A percentile compares a stretch with the other conserved stretches of the same genome.
phyloP scores from a whole-genome alignment of 495 filamentous ascomycete species.

The Aspergillus kassunensis region DNA sequence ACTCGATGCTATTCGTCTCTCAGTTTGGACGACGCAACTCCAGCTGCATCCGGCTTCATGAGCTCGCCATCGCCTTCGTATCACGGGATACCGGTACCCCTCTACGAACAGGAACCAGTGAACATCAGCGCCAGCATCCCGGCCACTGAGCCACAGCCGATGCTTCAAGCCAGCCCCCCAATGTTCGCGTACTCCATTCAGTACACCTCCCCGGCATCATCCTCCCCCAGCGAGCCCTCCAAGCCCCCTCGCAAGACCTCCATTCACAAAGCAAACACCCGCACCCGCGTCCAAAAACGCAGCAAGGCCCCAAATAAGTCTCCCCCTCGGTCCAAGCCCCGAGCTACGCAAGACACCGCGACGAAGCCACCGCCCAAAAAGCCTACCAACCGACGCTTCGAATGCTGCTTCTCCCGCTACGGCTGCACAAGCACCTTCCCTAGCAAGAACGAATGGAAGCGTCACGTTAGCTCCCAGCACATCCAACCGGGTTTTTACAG shows the following conservation, averaged over 20 bases:
- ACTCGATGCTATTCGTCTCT: conserved; percentile 14
- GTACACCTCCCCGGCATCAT: not conserved
- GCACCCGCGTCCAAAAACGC: conserved; percentile 2
- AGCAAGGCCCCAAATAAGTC: conserved; percentile 5
- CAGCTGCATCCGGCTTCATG: conserved; percentile 11
- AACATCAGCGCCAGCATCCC: too few relatives aligned
- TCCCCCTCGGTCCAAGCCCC: conserved; percentile 12
- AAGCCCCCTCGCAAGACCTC: conserved; percentile 2
- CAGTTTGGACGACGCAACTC: conserved; percentile 21
- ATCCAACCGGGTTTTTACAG: conserved; percentile 74
- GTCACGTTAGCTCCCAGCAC: conserved; percentile 81
- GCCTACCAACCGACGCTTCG: conserved; percentile 55
- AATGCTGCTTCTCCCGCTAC: conserved; percentile 77
- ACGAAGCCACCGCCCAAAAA: conserved; percentile 12
- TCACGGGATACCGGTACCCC: not conserved
- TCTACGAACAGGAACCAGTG: not conserved
- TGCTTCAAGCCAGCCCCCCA: not conserved
- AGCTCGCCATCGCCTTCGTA: conserved; percentile 17
- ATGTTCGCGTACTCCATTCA: not conserved
- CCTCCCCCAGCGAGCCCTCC: not conserved
- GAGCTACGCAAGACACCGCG: conserved; percentile 5
- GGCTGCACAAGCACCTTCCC: conserved; percentile 82
- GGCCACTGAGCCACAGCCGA: not conserved
- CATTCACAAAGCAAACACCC: conserved; percentile 2
- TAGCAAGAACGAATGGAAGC: conserved; percentile 96